Evolutionary conservation across 305 asterid species (phyloP).

Genomic region (Fraxinus sp.): DNA sequence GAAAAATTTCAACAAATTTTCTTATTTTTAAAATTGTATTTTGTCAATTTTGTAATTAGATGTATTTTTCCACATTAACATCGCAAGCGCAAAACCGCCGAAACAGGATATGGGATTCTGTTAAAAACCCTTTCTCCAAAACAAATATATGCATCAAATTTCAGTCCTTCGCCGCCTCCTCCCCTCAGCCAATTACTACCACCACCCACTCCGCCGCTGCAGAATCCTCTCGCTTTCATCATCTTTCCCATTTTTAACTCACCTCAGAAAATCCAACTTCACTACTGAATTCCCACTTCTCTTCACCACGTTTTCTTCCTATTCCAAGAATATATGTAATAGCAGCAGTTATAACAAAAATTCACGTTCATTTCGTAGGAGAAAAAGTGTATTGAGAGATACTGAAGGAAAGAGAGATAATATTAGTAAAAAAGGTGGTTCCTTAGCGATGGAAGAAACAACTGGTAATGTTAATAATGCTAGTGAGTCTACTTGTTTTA

Average conservation of each 20-base stretch:
- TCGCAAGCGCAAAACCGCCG: background rate
- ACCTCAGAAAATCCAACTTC: slow-evolving; percentile 13
- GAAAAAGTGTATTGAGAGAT: slow-evolving; percentile 29
- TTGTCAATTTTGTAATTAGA: no score
- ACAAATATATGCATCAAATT: slow-evolving; percentile 43
- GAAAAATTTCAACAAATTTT: no score
- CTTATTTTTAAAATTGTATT: no score
- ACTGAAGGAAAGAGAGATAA: slow-evolving; percentile 28
- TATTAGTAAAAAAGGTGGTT: slow-evolving; percentile 33
- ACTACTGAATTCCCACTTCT: slow-evolving; percentile 23
- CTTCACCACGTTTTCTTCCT: slow-evolving; percentile 40
- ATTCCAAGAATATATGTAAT: slow-evolving; percentile 34
- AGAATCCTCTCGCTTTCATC: slow-evolving; percentile 30
- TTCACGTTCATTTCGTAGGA: slow-evolving; percentile 45
- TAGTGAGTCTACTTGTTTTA: slow-evolving; percentile 50
- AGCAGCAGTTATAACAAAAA: slow-evolving; percentile 19
- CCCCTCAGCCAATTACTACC: slow-evolving; percentile 54
- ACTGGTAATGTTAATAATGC: slow-evolving; percentile 15
- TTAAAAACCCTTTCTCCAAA: slow-evolving; percentile 31
- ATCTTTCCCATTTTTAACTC: slow-evolving; percentile 28
- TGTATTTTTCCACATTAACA: no score
- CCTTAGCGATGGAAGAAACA: slow-evolving; percentile 43
- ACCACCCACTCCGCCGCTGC: slow-evolving; percentile 26
- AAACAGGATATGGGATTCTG: background rate
- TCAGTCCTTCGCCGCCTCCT: slow-evolving; percentile 56